phyloP scores from a whole-genome alignment of 257 asterid genomes.

The Ophiorrhiza pumila region DNA sequence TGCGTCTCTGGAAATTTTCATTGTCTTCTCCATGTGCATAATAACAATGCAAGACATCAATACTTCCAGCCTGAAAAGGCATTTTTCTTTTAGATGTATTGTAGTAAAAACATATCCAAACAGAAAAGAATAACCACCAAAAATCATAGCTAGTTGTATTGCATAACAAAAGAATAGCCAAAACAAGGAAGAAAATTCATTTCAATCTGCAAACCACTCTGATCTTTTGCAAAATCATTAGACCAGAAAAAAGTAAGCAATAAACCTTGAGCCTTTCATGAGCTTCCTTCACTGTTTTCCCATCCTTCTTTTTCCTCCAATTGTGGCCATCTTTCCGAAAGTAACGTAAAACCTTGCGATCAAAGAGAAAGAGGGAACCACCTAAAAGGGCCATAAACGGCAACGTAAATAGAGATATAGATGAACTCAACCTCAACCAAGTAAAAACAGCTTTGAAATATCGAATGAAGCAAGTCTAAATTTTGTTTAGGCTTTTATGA shows the following conservation, averaged over 20 bases:
- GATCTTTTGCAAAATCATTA: constrained; percentile 6
- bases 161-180: neutral
- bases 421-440: constrained; percentile 14
- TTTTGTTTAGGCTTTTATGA: neutral
- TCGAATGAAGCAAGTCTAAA: neutral
- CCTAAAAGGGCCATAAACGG: constrained; percentile 35
- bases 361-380: constrained; percentile 93
- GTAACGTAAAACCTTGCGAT: constrained; percentile 84
- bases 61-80: constrained; percentile 68
- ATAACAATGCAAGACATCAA: constrained; percentile 92
- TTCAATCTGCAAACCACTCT: neutral
- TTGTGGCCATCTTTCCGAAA: constrained; percentile 92
- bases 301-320: constrained; percentile 95
- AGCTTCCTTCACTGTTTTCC: constrained; percentile 93
- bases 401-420: constrained; percentile 7
- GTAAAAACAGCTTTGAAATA: neutral
- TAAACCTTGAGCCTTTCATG: constrained; percentile 93
- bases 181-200: neutral
- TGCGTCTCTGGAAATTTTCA: constrained; percentile 86
- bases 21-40: constrained; percentile 93
- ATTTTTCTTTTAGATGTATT: constrained; percentile 20
- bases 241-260: constrained; percentile 8
- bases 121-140: constrained; percentile 6
- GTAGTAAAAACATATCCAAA: constrained; percentile 12
- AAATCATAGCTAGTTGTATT: neutral